A percentile compares a stretch with the other conserved stretches of the same genome.
Conservation (phyloP, 1,139 yeast species). For the Scheffersomyces parashehatae region DNA sequence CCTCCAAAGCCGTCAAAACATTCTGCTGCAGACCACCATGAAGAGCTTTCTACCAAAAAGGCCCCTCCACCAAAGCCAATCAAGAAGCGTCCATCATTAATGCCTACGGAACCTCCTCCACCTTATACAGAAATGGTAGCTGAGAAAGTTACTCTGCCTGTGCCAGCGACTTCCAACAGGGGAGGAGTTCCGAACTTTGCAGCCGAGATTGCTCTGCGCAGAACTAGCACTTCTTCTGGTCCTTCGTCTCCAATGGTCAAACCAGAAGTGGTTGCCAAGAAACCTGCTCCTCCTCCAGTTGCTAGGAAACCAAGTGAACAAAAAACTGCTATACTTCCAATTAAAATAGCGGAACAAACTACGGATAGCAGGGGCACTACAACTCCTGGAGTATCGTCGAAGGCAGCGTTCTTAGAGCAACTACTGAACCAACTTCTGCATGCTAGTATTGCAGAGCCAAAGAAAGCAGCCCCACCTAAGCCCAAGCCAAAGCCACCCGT, state of each 20-base stretch:
- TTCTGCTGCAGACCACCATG: too few species aligned
- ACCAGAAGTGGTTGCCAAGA: neutral
- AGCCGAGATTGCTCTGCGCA: slow-evolving; percentile 4
- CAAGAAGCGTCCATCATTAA: too few species aligned
- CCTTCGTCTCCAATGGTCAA: neutral
- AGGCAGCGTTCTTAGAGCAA: neutral
- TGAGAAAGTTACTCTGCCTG: too few species aligned
- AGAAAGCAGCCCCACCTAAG: neutral
- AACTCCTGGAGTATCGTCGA: neutral
- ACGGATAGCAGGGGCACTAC: too few species aligned
- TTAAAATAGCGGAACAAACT: neutral
- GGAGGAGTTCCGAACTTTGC: slow-evolving; percentile 6
- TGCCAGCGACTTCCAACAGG: too few species aligned
- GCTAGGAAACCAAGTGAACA: neutral
- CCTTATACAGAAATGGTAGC: too few species aligned
- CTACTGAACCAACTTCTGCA: neutral
- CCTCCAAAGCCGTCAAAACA: too few species aligned
- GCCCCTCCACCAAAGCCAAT: too few species aligned
- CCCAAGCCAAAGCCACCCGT: neutral
- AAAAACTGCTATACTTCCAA: neutral
- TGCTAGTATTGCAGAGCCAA: neutral
- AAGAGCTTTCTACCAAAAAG: too few species aligned
- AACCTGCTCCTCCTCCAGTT: neutral
- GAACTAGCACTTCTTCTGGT: neutral
- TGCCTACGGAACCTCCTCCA: too few species aligned